Percentiles rank a stretch among this genome's conserved stretches.
phyloP scores from a whole-genome alignment of 345 rosid genomes.

The Gossypium arboreum region DNA sequence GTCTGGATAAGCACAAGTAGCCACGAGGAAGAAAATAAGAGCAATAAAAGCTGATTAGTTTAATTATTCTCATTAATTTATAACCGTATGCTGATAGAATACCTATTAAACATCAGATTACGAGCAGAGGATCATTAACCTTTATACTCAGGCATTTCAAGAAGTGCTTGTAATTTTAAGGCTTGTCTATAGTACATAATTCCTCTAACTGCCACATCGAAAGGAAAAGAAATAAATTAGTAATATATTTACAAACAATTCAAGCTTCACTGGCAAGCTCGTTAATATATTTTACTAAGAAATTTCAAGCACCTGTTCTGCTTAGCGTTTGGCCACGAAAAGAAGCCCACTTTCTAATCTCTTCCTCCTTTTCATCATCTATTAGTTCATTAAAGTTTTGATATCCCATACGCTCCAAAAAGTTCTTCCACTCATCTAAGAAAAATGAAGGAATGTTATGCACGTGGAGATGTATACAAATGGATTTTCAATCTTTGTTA shows the following conservation, averaged over 20 bases:
- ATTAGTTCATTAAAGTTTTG: conserved; percentile 46
- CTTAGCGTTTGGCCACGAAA: conserved; percentile 90
- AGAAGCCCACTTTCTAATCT: conserved; percentile 87
- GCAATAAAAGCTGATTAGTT: conserved; percentile 11
- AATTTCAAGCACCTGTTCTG: conserved; percentile 66
- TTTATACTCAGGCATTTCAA: conserved; percentile 72
- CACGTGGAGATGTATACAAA: conserved; percentile 13
- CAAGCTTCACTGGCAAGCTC: not conserved
- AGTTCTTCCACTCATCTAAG: conserved; percentile 92
- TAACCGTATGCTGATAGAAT: conserved; percentile 10
- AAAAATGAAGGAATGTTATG: conserved; percentile 3
- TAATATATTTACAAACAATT: not conserved
- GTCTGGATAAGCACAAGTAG: conserved; percentile 41
- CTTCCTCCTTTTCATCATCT: conserved; percentile 49
- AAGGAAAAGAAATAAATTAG: conserved; percentile 14
- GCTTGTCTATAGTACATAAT: conserved; percentile 97
- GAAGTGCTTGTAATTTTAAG: conserved; percentile 76
- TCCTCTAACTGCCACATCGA: conserved; percentile 68
- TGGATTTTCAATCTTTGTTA: not conserved
- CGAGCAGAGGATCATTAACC: conserved; percentile 38
- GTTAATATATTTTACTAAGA: not conserved
- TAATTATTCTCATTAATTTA: not conserved
- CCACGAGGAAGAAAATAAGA: not conserved
- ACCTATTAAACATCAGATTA: not conserved
- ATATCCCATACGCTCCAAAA: conserved; percentile 75